Base-by-base conservation (phyloP, 495 filamentous ascomycete species). In the Rostrohypoxylon terebratum region DNA sequence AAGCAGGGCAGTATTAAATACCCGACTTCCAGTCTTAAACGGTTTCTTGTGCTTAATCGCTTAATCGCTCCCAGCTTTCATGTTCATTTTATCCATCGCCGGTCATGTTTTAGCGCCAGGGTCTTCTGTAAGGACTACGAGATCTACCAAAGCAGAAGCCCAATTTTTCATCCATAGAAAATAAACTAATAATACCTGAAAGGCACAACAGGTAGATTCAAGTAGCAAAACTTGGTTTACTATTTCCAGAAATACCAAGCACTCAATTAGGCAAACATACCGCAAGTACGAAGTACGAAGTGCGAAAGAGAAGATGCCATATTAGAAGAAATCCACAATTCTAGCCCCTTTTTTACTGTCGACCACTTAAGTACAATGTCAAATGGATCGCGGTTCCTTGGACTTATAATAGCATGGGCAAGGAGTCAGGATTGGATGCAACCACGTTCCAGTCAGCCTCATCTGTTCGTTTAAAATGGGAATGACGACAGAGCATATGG, bases 1-100 rank as follows among this genome's bases (percentile, higher is more conserved):
- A 31, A 23, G 50, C 59, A 31, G 40, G 25, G 58, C 31, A 50
- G 48, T 16, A 28, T 31, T 28, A 54, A 10, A 13, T 38, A 38
- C 8, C 11, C 11, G 14, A 40, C n/a, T 45, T 36, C 36, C 10
- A 51, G 10, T 18, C 40, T 31, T 40, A 54, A 42, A 55, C 8
- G 11, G 20, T 55, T 25, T 25, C 33, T 58, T 18, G 48, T 33
- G 40, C 18, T 25, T 67, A 9, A 45, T n/a, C n/a, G 40, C 18
- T 25, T 67, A 9, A 45, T 59, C 68, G 63, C 68, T 64, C 45
- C 69, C 64, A 59, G 64, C 36, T 63, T 40, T 57, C 34, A 61
- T 38, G 44, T 40, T 53, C 34, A 61, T 38, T 54, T 40, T 53
- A 23, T 33, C 20, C 20, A 34, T 45, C 25, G 16, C 28, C 38